These are phyloP conservation scores for Triticum turgidum DNA, from an alignment of 176 grass and related monocot genomes.

Conservation along the genomic window DNA sequence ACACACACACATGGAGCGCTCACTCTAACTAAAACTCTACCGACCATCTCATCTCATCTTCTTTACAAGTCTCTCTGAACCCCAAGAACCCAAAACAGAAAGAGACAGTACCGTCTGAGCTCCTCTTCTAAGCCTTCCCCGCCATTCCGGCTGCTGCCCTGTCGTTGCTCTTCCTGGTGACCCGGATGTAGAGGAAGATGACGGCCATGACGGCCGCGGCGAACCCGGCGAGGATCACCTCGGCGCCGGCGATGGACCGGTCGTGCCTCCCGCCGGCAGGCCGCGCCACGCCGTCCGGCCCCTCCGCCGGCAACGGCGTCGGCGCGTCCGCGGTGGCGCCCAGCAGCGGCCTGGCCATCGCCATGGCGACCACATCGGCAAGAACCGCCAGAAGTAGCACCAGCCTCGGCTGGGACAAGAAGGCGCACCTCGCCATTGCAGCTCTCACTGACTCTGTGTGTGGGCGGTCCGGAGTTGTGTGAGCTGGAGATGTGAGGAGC, in stretches of 20 bases:
- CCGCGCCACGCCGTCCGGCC: conserved; percentile 1
- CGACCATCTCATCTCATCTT: neutral
- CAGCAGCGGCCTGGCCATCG: conserved; percentile 41
- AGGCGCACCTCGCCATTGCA: conserved; percentile 23
- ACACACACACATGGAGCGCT: neutral
- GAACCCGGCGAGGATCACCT: conserved; percentile 77
- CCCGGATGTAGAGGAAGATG: conserved; percentile 76
- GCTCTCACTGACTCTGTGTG: neutral
- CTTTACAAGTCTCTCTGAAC: conserved; percentile 22
- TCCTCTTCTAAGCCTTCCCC: neutral
- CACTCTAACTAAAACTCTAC: neutral
- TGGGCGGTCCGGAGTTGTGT: neutral
- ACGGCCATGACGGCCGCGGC: conserved; percentile 56
- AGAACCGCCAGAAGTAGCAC: conserved; percentile 22
- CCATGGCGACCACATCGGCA: neutral
- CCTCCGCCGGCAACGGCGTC: conserved; percentile 20
- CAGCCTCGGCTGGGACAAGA: neutral
- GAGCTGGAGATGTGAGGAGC: conserved; percentile 5
- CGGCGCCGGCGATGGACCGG: conserved; percentile 64
- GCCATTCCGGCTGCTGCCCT: neutral
- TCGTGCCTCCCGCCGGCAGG: conserved; percentile 24
- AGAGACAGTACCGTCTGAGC: neutral
- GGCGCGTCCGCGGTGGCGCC: conserved; percentile 43
- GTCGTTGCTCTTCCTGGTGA: conserved; percentile 49
- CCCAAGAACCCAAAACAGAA: conserved; percentile 2